Base-by-base conservation (phyloP, 345 rosid genomes). In the Raphanus sativus region DNA sequence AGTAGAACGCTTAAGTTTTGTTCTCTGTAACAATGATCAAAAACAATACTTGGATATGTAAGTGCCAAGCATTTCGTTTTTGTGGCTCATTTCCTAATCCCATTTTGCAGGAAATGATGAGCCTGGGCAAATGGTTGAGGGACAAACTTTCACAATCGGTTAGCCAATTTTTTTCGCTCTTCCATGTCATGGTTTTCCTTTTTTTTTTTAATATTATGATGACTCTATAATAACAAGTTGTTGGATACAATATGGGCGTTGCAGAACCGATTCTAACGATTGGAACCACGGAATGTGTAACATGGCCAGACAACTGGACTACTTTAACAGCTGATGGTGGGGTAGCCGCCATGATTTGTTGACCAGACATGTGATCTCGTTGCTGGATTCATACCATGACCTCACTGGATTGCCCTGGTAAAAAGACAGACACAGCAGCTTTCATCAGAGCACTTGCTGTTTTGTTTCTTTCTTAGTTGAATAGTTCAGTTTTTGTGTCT, bases 271-370 rank as follows among this genome's bases (percentile, higher is more conserved):
- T 94, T 80, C 88, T 89, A 6, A 85, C 97, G 1, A 38, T 88
- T 73, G 97, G 98, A 75, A 85, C 90, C 67, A 88, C 80, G 1
- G 89, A 90, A 77, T 86, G 93, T 62, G 64, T 69, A 54, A 91
- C 97, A 15, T 94, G 93, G 98, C 97, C 94, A 2, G 96, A 92
- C 83, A 92, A 94, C 65, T 92, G 98, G 98, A 94, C 96, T 45
- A 86, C 96, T 36, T 60, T 94, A 75, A 88, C 90, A 3, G 86
- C 86, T 2, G 97, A 92, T 79, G 88, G 98, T 28, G 79, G 92
- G 65, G 91, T 93, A 1, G 91, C 97, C 11, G 94, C 94, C 74
- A 85, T 26, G 83, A 79, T 69, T 81, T 84, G 45, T 90, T 90
- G 0, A 86, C 88, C 62, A 81, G 76, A 6, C 83, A 81, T 29